Evolutionary conservation across 2,329 filamentous ascomycete species (phyloP), one percentile per base, ranked within the genome.

Genomic region (Xylaria sp.): DNA sequence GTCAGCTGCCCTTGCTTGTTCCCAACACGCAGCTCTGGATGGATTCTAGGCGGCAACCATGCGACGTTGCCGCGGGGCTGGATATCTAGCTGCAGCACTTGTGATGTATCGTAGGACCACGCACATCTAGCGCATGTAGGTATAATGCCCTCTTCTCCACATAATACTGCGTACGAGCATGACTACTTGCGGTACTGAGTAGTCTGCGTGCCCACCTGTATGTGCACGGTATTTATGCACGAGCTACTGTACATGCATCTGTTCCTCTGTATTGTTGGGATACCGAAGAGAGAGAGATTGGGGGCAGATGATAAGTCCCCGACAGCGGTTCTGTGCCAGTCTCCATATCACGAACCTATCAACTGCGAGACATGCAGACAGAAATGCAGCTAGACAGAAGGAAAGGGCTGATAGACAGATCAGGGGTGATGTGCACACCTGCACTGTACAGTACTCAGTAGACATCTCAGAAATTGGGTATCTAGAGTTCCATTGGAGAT

Each of bases 201-300:
- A 31, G 28, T 9, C 4, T 31, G 5, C 9, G 9, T 31, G 28
- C 28, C 28, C 9, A 31, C 50, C 47, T 57, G 50, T 54, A 40
- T 11, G 51, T 63, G 64, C 61, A 66, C 54, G 57, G 64, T 64
- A 56, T 66, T 64, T 61, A 66, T 64, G 64, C 54, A 50, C 33
- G 35, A 19, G 43, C 52, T 45, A 42, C 19, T 15, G 12, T 37
- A 37, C 45, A 55, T 31, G 28, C 49, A 61, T 28, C 25, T 54
- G 45, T 43, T 35, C 37, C 57, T 25, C 52, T 40, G 35, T 57
- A 25, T 46, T 40, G 35, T 31, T 51, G 58, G 21, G 37, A 51
- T 45, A 43, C 15, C 35, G 9, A 47, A 17, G 19, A 25, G 42
- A 50, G 50, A 50, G 52, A 31, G 42, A 5, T 4, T 5, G 28